Conservation (phyloP, 352 stramenopile genomes). For the Halophytophthora batemanensis region DNA sequence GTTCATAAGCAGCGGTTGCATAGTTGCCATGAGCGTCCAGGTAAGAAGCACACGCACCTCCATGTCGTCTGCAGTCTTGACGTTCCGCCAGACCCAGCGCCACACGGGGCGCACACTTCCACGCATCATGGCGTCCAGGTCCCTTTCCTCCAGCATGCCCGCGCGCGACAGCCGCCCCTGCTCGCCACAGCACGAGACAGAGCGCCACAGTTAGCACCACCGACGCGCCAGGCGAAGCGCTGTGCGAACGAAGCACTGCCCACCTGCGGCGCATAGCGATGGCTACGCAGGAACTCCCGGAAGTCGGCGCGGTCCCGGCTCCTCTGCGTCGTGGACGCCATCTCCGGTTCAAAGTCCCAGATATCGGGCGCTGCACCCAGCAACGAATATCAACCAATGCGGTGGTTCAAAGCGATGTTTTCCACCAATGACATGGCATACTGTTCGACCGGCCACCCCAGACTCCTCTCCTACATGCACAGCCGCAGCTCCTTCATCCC, state of each 20-base stretch:
- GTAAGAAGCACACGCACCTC: slow-evolving; percentile 1
- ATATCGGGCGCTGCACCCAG: no score
- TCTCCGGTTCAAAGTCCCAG: no score
- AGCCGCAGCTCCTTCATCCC: no score
- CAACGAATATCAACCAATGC: no score
- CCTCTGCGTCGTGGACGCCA: no score
- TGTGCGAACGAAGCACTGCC: no score
- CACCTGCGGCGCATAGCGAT: slow-evolving; percentile 40
- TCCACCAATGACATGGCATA: no score
- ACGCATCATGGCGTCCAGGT: slow-evolving; percentile 43
- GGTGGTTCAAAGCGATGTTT: no score
- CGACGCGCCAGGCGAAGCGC: not conserved
- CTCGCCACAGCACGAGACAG: not conserved
- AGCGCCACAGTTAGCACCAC: not conserved
- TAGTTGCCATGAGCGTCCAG: not conserved
- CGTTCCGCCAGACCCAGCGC: slow-evolving; percentile 36
- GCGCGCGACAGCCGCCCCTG: slow-evolving; percentile 33
- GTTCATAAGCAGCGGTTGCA: not conserved
- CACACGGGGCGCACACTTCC: slow-evolving; percentile 29
- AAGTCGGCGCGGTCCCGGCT: slow-evolving; percentile 33
- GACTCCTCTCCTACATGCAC: no score
- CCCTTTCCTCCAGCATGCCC: slow-evolving; percentile 31
- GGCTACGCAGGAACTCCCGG: slow-evolving; percentile 38
- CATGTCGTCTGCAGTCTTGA: slow-evolving; percentile 38
- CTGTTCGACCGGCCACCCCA: no score